Evolutionary conservation across 441 rosid genomes (phyloP).

Genomic region (Flueggea neowawraea): DNA sequence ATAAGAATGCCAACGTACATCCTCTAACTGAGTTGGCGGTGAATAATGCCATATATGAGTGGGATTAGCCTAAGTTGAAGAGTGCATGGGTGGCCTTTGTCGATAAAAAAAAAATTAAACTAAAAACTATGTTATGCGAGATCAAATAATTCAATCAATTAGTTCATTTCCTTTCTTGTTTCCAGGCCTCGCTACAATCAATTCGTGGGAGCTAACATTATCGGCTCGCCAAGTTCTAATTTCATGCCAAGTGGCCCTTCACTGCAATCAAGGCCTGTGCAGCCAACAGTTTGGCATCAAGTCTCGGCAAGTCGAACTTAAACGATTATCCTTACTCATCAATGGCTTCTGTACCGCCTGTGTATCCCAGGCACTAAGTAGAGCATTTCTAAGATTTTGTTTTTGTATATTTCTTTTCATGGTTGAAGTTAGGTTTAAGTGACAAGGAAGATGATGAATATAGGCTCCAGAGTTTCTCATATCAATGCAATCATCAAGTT

Average conservation of each 20-base stretch:
- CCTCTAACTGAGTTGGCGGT: too few relatives aligned
- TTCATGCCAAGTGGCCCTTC: too few relatives aligned
- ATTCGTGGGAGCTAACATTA: too few relatives aligned
- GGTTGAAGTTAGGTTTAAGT: not conserved
- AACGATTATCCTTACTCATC: not conserved
- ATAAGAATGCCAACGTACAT: too few relatives aligned
- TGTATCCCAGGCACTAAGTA: not conserved
- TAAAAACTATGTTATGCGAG: not conserved
- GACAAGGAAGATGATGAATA: not conserved
- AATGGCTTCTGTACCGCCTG: not conserved
- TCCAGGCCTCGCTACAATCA: too few relatives aligned
- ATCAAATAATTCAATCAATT: too few relatives aligned
- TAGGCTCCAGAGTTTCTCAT: not conserved
- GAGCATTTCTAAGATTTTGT: not conserved
- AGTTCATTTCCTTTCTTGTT: too few relatives aligned
- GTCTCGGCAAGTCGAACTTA: not conserved
- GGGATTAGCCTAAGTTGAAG: too few relatives aligned
- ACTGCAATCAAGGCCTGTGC: not conserved
- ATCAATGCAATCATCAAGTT: not conserved
- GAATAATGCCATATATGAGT: too few relatives aligned
- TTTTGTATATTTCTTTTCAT: too few relatives aligned
- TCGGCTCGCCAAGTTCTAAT: too few relatives aligned
- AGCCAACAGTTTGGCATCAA: not conserved
- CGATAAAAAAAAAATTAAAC: not conserved
- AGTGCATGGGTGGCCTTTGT: too few relatives aligned